Base-by-base conservation (phyloP, 2,329 filamentous ascomycete species). In the Fusarium staphyleae region DNA sequence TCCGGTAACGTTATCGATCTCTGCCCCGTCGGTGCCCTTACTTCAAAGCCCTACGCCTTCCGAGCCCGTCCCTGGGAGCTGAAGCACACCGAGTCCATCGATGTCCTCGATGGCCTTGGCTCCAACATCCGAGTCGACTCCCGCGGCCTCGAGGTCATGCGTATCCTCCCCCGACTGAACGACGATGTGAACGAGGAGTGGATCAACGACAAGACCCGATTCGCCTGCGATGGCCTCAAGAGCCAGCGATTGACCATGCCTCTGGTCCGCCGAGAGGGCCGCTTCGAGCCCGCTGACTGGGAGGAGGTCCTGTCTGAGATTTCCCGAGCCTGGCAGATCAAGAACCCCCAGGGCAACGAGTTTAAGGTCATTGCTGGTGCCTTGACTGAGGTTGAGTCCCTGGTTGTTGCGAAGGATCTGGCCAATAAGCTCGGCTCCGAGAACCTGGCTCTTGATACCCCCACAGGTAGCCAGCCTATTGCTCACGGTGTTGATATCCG, bases 141-240 rank as follows among this genome's bases (percentile, higher is more conserved):
- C 52, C 87, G 95, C 70, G 95, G 95, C 54, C 81, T 97, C 63
- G 93, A 98, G 78, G 93, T 99, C 44, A 96, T 99, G 93, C 88
- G 95, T 67, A 83, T 99, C 55, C 73, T 97, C 13, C 95, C 95
- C 54, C 86, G 95, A 68, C 82, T 99, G 57, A 99, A 99, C 74
- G 95, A 99, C 72, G 93, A 98, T 69, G 87, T 99, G 68, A 99
- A 99, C 75, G 95, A 99, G 79, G 95, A 99, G 77, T 99, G 95
- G 95, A 98, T 99, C 75, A 95, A 98, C 77, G 95, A 99, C 81
- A 99, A 98, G 83, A 88, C 91, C 33, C 87, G 95, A 62, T 99
- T 98, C 74, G 93, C 95, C 34, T 96, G 93, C 73, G 95, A 99
- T 73, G 95, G 95, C 42, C 82, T 99, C 63, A 96, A 93, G 84